Base-by-base conservation (phyloP, 805 yeast species). In the Starmerella ratchasimensis region DNA sequence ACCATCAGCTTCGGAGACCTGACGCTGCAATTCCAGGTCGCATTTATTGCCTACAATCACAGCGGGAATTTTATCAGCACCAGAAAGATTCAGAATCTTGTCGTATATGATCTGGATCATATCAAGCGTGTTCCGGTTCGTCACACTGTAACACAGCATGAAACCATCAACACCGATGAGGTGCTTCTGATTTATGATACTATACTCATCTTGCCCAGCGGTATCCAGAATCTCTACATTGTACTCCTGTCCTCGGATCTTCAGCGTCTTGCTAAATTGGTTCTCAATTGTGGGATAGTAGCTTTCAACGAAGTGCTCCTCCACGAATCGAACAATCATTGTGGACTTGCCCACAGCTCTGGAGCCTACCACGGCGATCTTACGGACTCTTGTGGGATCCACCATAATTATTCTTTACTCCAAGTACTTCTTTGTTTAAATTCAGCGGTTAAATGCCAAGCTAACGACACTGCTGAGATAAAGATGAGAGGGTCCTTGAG, bases 221-320 rank as follows among this genome's bases (percentile, higher is more conserved):
- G 95, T 84, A 54, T 84, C 96, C 43, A 83, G 63, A 37, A 84
- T 80, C 56, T 83, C 94, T 19, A 86, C 72, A 37, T 76, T 75
- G 55, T 79, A 84, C 37, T 77, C 80, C 48, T 74, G 77, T 44
- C 78, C 79, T 43, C 78, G 71, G 56, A 77, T 72, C 41, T 65
- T 67, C 52, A 83, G 67, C 25, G 68, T 65, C 55, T 80, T 82
- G 53, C 74, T 67, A 58, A 80, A 80, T 58, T 80, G 86, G 58
- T 80, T 82, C 56, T 82, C 93, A 44, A 81, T 80, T 5, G 95
- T 84, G 22, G 95, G 95, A 57, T 82, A 84, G 59, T 84, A 83
- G 24, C 78, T 69, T 57, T 84, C 95, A 18, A 80, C 80, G 55
- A 83, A 84, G 53, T 81, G 88, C 49, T 80, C 80, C 52, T 84